Evolutionary conservation across 2,329 filamentous ascomycete genomes (phyloP).

Genomic region (Fusarium tuaranense): DNA sequence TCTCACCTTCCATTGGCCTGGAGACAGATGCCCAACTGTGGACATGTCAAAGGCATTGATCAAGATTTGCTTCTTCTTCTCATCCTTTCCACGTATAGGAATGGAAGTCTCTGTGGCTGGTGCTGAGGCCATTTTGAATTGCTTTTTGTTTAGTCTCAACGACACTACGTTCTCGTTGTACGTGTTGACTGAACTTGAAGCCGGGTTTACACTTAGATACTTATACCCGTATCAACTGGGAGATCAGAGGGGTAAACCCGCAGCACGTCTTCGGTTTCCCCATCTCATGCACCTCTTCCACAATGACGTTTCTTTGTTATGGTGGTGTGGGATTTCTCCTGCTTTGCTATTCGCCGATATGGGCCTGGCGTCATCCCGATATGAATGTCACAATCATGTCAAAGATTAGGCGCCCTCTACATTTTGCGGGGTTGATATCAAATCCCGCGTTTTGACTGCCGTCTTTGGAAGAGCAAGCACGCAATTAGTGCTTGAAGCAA

Average conservation of each 20-base stretch:
- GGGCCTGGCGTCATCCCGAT: constrained; percentile 1
- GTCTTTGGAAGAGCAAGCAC: neutral
- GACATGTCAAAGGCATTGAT: constrained; percentile 76
- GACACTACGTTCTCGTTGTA: neutral
- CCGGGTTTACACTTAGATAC: neutral
- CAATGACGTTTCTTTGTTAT: neutral
- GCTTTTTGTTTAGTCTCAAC: neutral
- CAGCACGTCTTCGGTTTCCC: constrained; percentile 1
- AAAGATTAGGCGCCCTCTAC: neutral
- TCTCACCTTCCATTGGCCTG: constrained; percentile 73
- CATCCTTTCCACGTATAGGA: neutral
- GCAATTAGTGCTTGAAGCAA: too few relatives aligned
- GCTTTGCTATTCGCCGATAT: neutral
- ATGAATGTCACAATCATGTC: constrained; percentile 1
- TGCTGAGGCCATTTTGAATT: constrained; percentile 1
- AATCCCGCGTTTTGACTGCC: neutral
- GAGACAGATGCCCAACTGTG: constrained; percentile 72
- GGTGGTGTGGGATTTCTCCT: neutral
- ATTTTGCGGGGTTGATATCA: neutral
- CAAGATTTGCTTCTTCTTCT: constrained; percentile 55
- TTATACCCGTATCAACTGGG: neutral
- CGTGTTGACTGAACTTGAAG: neutral
- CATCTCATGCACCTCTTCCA: neutral
- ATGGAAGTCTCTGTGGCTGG: neutral
- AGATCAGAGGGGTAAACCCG: neutral